Conservation (phyloP, 2,329 filamentous ascomycete species). For the Botrytis paeoniae region DNA sequence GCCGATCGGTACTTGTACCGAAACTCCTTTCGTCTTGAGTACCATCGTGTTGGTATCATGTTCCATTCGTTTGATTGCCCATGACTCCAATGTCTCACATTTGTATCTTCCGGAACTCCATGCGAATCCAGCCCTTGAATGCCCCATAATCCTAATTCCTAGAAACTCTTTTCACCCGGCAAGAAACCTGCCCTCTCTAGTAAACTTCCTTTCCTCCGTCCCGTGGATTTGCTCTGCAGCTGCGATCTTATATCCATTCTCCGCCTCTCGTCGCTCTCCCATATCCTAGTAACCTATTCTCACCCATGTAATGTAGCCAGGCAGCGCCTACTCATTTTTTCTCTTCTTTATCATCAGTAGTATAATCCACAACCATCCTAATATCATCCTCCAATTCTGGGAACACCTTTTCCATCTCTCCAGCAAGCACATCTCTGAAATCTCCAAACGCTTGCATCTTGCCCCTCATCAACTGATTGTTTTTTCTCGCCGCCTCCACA, state of each 20-base stretch:
- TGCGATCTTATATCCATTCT: not conserved
- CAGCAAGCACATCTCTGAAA: constrained; percentile 61
- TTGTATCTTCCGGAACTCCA: constrained; percentile 10
- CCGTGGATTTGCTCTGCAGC: not conserved
- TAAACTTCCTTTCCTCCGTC: not conserved
- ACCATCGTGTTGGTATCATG: not conserved
- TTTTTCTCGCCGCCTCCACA: constrained; percentile 63
- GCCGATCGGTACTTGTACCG: not conserved
- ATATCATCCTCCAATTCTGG: constrained; percentile 37
- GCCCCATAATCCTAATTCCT: not conserved
- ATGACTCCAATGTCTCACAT: constrained; percentile 1
- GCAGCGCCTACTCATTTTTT: not conserved
- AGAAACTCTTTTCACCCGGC: not conserved
- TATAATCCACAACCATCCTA: constrained; percentile 30
- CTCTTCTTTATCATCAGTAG: constrained; percentile 14
- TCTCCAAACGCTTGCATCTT: constrained; percentile 59
- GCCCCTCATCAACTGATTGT: constrained; percentile 65
- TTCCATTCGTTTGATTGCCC: constrained; percentile 1
- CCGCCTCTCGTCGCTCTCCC: not conserved
- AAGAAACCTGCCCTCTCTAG: not conserved
- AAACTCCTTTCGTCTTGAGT: not conserved
- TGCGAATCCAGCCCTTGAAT: constrained; percentile 8
- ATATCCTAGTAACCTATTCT: not conserved
- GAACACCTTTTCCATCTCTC: constrained; percentile 35
- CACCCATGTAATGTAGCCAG: not conserved